Conservation (phyloP, 768 basidiomycete genomes). For the Collybiopsis confluens region DNA sequence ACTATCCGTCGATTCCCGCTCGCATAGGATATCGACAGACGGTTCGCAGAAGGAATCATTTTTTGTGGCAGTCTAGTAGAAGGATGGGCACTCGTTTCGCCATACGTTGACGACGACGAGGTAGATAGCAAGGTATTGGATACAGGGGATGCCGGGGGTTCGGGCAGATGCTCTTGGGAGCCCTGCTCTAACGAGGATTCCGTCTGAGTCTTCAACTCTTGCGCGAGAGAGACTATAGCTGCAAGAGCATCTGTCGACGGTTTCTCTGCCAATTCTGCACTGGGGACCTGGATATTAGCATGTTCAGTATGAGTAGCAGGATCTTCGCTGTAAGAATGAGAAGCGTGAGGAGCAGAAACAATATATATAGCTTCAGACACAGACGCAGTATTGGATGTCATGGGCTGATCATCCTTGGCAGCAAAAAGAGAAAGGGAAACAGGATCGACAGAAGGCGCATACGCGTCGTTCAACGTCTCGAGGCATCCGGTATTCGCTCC, state of each 20-base stretch:
- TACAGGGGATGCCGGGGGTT: slow-evolving; percentile 54
- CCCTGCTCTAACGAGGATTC: slow-evolving; percentile 15
- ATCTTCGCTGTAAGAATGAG: slow-evolving; percentile 36
- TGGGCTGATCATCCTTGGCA: slow-evolving; percentile 19
- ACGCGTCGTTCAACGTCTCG: slow-evolving; percentile 16
- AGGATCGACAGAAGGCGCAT: slow-evolving; percentile 24
- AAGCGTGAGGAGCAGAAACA: slow-evolving; percentile 36
- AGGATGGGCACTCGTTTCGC: slow-evolving; percentile 37
- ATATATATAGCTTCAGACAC: slow-evolving; percentile 45
- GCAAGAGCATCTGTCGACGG: slow-evolving; percentile 5
- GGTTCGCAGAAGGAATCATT: slow-evolving; percentile 67
- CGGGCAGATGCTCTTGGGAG: slow-evolving; percentile 46
- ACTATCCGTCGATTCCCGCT: slow-evolving; percentile 83
- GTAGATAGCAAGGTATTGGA: slow-evolving; percentile 44
- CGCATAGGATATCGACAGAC: slow-evolving; percentile 94
- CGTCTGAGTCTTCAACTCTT: neutral
- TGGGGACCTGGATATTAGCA: slow-evolving; percentile 38
- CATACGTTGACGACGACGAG: slow-evolving; percentile 40
- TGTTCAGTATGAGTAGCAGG: slow-evolving; percentile 43
- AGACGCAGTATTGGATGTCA: slow-evolving; percentile 41
- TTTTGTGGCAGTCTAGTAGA: slow-evolving; percentile 30
- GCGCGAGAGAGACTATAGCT: neutral
- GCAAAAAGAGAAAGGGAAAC: slow-evolving; percentile 26
- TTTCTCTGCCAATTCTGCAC: slow-evolving; percentile 9
- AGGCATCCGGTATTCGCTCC: slow-evolving; percentile 17